phyloP scores from a whole-genome alignment of 2,329 filamentous ascomycete species.

The Botrytis elliptica region DNA sequence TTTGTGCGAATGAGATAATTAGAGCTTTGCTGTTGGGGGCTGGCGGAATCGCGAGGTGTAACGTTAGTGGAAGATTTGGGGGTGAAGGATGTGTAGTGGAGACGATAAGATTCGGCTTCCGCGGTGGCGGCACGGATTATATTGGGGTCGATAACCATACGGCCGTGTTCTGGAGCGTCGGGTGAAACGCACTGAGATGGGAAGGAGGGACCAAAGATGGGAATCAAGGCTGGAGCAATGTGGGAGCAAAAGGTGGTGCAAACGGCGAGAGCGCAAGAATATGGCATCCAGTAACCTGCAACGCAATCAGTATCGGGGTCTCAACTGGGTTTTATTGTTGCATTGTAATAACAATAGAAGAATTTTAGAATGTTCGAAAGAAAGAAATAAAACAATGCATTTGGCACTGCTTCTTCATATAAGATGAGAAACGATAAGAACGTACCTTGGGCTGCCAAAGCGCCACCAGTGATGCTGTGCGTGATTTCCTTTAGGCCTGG shows the following conservation, averaged over 20 bases:
- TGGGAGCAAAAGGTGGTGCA: conserved; percentile 86
- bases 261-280: conserved; percentile 77
- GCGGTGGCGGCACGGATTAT: conserved; percentile 54
- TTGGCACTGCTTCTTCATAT: background rate
- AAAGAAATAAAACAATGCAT: background rate
- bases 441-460: conserved; percentile 82
- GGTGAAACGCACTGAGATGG: conserved; percentile 67
- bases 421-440: background rate
- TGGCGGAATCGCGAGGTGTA: conserved; percentile 1
- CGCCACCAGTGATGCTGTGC: conserved; percentile 91
- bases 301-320: background rate
- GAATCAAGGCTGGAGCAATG: conserved; percentile 83
- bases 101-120: conserved; percentile 49
- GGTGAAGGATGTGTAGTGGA: conserved; percentile 30
- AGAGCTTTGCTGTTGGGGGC: conserved; percentile 19
- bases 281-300: conserved; percentile 95
- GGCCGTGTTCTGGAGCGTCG: conserved; percentile 60
- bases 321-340: conserved; percentile 23
- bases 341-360: background rate
- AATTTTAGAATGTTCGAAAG: background rate
- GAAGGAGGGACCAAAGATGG: conserved; percentile 85
- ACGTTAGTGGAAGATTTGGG: conserved; percentile 27
- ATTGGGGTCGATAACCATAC: conserved; percentile 62
- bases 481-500: conserved; percentile 83
- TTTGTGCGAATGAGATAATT: background rate